Percentiles rank a stretch among this genome's conserved stretches.
Conservation (phyloP, 352 stramenopile genomes). For the Bremia lactucae region DNA sequence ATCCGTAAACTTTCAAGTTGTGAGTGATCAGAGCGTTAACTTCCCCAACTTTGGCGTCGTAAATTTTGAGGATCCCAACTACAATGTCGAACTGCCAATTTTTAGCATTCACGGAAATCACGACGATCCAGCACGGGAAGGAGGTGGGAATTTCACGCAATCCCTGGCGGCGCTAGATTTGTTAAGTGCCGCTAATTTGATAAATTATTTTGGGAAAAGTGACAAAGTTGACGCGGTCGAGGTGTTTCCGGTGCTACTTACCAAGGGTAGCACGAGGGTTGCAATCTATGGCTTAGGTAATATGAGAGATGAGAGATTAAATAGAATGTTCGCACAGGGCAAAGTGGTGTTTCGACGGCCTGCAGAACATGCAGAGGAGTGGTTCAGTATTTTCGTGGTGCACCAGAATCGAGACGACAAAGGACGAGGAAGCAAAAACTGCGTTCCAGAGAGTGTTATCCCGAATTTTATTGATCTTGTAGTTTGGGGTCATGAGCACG, state of each 20-base stretch:
- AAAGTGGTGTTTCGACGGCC: constrained; percentile 92
- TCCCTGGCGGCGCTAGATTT: constrained; percentile 94
- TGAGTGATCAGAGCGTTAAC: constrained; percentile 87
- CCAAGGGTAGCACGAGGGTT: constrained; percentile 93
- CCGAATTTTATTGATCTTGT: constrained; percentile 98
- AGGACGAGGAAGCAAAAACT: constrained; percentile 91
- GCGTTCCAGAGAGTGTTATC: constrained; percentile 95
- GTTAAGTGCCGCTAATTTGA: constrained; percentile 89
- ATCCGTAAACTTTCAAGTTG: constrained; percentile 76
- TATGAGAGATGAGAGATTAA: constrained; percentile 97
- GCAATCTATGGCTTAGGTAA: constrained; percentile 96
- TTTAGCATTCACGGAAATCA: constrained; percentile 99
- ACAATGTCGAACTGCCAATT: constrained; percentile 91
- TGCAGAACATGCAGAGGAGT: constrained; percentile 62
- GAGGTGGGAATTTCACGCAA: constrained; percentile 33
- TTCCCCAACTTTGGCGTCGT: constrained; percentile 86
- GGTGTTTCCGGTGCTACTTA: constrained; percentile 91
- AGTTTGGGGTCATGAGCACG: constrained; percentile 97
- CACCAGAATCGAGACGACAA: constrained; percentile 97
- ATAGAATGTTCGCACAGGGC: constrained; percentile 94
- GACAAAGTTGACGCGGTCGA: constrained; percentile 90
- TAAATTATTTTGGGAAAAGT: constrained; percentile 98
- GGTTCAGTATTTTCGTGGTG: constrained; percentile 98
- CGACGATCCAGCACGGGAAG: constrained; percentile 95
- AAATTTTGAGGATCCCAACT: constrained; percentile 96